Conservation (phyloP, 2,329 filamentous ascomycete species). For the Leptographium wingfieldii region DNA sequence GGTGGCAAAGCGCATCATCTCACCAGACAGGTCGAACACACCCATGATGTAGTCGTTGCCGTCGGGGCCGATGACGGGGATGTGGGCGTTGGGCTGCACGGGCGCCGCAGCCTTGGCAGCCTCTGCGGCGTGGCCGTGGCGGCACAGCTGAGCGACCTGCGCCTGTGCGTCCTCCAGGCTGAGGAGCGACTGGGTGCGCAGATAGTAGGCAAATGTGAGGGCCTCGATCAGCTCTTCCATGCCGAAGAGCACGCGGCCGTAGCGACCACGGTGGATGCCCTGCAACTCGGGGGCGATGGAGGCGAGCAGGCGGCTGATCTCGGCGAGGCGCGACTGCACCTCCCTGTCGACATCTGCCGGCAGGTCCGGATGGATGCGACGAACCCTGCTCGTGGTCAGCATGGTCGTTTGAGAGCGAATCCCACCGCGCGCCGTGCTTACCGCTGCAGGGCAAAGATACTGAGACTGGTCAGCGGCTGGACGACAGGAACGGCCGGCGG, state of each 20-base stretch:
- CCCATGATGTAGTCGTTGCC: constrained; percentile 81
- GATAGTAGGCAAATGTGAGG: constrained; percentile 77
- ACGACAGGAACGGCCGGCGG: background rate
- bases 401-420: background rate
- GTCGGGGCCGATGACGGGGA: constrained; percentile 45
- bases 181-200: constrained; percentile 64
- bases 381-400: constrained; percentile 37
- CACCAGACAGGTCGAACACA: constrained; percentile 85
- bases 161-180: constrained; percentile 46
- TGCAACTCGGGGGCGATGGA: constrained; percentile 60
- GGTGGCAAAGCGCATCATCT: constrained; percentile 94
- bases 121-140: constrained; percentile 17
- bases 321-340: constrained; percentile 53
- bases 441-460: constrained; percentile 78
- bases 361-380: constrained; percentile 47
- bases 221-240: constrained; percentile 94
- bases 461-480: constrained; percentile 19
- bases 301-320: constrained; percentile 58
- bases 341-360: constrained; percentile 59
- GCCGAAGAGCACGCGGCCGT: constrained; percentile 66
- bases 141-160: constrained; percentile 26
- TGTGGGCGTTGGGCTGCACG: background rate
- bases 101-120: constrained; percentile 2
- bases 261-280: constrained; percentile 71
- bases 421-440: constrained; percentile 20